Evolutionary conservation across 2,329 filamentous ascomycete genomes (phyloP), one percentile per base, ranked within the genome.

Genomic region (Cadophora gregata): DNA sequence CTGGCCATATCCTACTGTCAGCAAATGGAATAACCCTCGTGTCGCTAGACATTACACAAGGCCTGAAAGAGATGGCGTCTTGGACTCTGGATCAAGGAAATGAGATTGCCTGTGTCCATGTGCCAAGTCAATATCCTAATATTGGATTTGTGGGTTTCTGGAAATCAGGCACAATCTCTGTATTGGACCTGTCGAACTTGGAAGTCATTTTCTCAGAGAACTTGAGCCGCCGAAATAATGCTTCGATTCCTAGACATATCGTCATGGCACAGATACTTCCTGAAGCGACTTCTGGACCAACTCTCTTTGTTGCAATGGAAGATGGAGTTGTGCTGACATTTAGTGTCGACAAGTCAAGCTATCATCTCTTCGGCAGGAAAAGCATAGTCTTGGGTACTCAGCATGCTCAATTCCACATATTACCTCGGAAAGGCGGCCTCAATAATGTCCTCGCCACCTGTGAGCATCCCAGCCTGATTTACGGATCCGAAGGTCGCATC

Each of bases 391-490:
- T 99, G 14, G 95, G 96, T 27, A 95, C 92, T 16, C 90, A 93
- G 67, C 91, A 96, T 72, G 92, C 95, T 1, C 88, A 87, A 16
- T 89, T 99, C 73, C 91, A 95, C 66, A 83, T 91, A 25, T 80
- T 99, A 1, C 92, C 93, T 0, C 86, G 90, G 60, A 82, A 83
- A 0, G 82, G 89, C 62, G 87, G 86, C 0, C 81, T 93, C 0
- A 91, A 85, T 76, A 96, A 92, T 73, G 89, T 99, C 0, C 97
- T 99, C 77, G 93, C 93, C 0, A 97, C 93, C 0, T 97, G 93
- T 65, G 96, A 99, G 74, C 93, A 97, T 75, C 92, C 96, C 0
- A 97, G 93, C 70, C 80, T 99, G 63, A 97, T 99, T 59, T 97
- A 99, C 76, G 92, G 91, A 9, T 89, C 90, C 0, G 93, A 97